A percentile compares a stretch with the other conserved stretches of the same genome.
Evolutionary conservation across 2,329 filamentous ascomycete genomes (phyloP).

Genomic region (Aureobasidium sp.): DNA sequence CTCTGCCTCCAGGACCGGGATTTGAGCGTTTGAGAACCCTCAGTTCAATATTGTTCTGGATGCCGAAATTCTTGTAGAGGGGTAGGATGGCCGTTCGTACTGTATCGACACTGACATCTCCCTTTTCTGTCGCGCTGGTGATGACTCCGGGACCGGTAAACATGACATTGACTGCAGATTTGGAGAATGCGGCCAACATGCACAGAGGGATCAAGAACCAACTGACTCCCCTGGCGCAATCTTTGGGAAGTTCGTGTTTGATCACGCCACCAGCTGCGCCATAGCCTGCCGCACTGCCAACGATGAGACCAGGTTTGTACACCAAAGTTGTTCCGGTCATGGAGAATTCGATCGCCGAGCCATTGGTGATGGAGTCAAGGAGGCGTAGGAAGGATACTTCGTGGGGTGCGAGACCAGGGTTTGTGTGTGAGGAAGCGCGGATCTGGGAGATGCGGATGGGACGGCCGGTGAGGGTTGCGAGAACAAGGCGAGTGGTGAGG

Average conservation of each 20-base stretch:
- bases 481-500: conserved; percentile 84
- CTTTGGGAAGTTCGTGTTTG: conserved; percentile 80
- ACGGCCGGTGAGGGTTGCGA: conserved; percentile 91
- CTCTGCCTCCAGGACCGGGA: conserved; percentile 75
- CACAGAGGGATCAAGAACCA: conserved; percentile 95
- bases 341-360: conserved; percentile 93
- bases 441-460: conserved; percentile 95
- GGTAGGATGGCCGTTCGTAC: conserved; percentile 95
- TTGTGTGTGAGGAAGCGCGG: conserved; percentile 84
- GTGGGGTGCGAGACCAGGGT: conserved; percentile 89
- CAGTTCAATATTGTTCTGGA: conserved; percentile 86
- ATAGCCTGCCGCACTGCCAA: conserved; percentile 80
- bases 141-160: conserved; percentile 95
- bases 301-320: conserved; percentile 93
- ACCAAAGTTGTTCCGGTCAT: conserved; percentile 95
- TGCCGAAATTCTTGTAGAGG: conserved; percentile 90
- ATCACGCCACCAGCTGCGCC: conserved; percentile 81
- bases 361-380: conserved; percentile 95
- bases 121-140: conserved; percentile 82
- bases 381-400: conserved; percentile 97
- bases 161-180: conserved; percentile 88
- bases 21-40: conserved; percentile 84
- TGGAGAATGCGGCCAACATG: conserved; percentile 92
- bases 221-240: conserved; percentile 82
- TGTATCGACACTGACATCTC: conserved; percentile 92